Evolutionary conservation across 2,329 filamentous ascomycete genomes (phyloP), one percentile per base, ranked within the genome.

Genomic region (Fusarium sp.): DNA sequence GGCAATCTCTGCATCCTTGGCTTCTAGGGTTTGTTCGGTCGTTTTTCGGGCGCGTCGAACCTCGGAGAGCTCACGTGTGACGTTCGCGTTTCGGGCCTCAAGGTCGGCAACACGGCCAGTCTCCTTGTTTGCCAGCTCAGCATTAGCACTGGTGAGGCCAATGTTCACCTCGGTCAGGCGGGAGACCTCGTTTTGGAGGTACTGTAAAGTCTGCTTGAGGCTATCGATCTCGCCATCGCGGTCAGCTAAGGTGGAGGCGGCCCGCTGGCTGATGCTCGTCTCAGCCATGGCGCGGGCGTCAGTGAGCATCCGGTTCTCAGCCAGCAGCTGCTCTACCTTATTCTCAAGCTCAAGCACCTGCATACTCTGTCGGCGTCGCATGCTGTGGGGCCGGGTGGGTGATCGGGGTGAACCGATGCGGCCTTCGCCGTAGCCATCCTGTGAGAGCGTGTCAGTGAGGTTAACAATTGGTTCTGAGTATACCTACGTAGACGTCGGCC

Each of bases 351-450:
- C 96, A 70, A 98, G 91, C 64, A 96, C 91, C 85, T 98, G 96
- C 92, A 98, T 96, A 88, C 96, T 98, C 84, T 98, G 96, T 81
- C 96, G 94, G 81, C 96, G 95, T 78, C 96, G 95, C 90, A 99
- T 93, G 87, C 95, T 98, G 80, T 95, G 94, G 78, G 96, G 95
- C 84, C 96, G 92, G 77, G 94, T 97, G 64, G 96, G 96, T 79
- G 96, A 98, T 79, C 93, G 92, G 80, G 96, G 95, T 82, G 95
- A 97, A 81, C 92, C 92, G 81, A 93, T 89, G 80, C 90, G 94
- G 84, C 93, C 94, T 85, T 97, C 94, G 85, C 96, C 96, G 87
- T 91, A 95, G 85, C 94, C 96, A 90, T 98, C 95, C 95, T 98
- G 86, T 64, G 34, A 42, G 67, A 29, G 62, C 24, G 24, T 31